These are phyloP conservation scores for Crataegus laevigata DNA, from an alignment of 306 rosid genomes.

Conservation along the genomic window DNA sequence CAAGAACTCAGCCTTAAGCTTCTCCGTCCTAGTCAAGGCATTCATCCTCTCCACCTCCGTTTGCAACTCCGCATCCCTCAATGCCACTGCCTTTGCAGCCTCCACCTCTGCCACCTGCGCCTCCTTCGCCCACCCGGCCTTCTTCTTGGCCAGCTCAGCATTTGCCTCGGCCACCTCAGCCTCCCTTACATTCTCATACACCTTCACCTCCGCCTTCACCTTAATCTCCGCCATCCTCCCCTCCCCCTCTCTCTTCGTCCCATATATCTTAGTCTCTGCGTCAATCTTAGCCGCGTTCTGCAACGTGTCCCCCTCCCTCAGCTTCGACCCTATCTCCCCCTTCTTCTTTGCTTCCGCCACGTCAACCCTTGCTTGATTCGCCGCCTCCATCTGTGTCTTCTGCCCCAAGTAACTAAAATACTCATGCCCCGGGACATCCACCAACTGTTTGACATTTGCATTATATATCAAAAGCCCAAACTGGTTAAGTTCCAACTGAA, in stretches of 20 bases:
- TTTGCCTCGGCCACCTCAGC: slow-evolving; percentile 21
- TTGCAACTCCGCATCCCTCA: slow-evolving; percentile 19
- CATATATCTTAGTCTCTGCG: slow-evolving; percentile 18
- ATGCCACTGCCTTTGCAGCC: slow-evolving; percentile 13
- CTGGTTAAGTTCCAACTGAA: slow-evolving; percentile 44
- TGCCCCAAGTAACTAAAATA: slow-evolving; percentile 52
- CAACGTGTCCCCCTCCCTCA: slow-evolving; percentile 10
- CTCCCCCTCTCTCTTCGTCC: slow-evolving; percentile 17
- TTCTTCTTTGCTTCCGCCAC: slow-evolving; percentile 21
- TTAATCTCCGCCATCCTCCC: slow-evolving; percentile 27
- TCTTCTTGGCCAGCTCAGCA: slow-evolving; percentile 16
- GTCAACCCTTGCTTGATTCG: slow-evolving; percentile 43
- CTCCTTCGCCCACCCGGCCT: slow-evolving; percentile 10
- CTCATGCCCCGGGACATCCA: slow-evolving; percentile 44
- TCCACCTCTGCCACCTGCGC: slow-evolving; percentile 16
- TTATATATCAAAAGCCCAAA: slow-evolving; percentile 53
- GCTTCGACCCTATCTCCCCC: slow-evolving; percentile 20
- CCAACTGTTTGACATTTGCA: slow-evolving; percentile 50
- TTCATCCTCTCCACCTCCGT: slow-evolving; percentile 26
- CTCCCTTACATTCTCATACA: slow-evolving; percentile 21
- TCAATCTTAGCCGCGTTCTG: slow-evolving; percentile 19
- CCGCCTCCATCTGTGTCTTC: slow-evolving; percentile 56
- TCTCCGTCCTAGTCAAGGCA: background rate
- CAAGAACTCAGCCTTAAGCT: background rate
- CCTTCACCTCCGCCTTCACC: slow-evolving; percentile 16